These are phyloP conservation scores for Xylariaceae sp. DNA, from an alignment of 2,329 filamentous ascomycete genomes.

Conservation along the genomic window DNA sequence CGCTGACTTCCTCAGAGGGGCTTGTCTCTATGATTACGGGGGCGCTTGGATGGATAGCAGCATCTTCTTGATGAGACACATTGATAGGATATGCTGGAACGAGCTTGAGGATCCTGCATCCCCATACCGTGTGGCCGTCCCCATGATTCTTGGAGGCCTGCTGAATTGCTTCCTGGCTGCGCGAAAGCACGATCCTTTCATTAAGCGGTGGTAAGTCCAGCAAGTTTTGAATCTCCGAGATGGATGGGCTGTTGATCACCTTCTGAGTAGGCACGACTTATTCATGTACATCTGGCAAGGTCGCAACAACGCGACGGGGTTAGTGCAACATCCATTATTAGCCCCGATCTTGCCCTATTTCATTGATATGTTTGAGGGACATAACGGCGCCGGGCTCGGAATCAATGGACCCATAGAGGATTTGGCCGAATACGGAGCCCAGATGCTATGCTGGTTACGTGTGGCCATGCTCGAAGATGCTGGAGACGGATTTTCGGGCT, in stretches of 20 bases:
- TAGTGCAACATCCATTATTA: slow-evolving; percentile 37
- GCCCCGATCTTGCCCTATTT: slow-evolving; percentile 38
- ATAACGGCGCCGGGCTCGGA: slow-evolving; percentile 37
- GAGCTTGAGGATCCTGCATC: slow-evolving; percentile 43
- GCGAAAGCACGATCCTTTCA: slow-evolving; percentile 49
- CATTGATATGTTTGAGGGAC: slow-evolving; percentile 31
- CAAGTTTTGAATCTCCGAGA: background rate
- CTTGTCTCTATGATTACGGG: slow-evolving; percentile 47
- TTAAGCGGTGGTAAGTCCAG: slow-evolving; percentile 41
- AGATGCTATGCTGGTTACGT: slow-evolving; percentile 47
- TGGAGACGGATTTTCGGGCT: slow-evolving; percentile 35
- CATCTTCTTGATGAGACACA: slow-evolving; percentile 44
- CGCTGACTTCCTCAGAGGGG: slow-evolving; percentile 51
- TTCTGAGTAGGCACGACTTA: slow-evolving; percentile 45
- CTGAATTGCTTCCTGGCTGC: slow-evolving; percentile 49
- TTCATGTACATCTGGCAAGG: slow-evolving; percentile 43
- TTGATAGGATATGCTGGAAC: slow-evolving; percentile 50
- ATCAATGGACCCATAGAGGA: slow-evolving; percentile 42
- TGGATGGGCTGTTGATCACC: background rate
- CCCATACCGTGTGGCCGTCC: slow-evolving; percentile 42
- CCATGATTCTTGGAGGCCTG: slow-evolving; percentile 37
- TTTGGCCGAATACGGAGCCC: slow-evolving; percentile 48
- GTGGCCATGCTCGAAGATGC: slow-evolving; percentile 36
- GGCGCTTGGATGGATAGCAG: slow-evolving; percentile 52
- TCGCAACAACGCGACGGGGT: slow-evolving; percentile 36